These are phyloP conservation scores for Coniochaeta sp. DNA, from an alignment of 2,329 filamentous ascomycete genomes.

Conservation along the genomic window DNA sequence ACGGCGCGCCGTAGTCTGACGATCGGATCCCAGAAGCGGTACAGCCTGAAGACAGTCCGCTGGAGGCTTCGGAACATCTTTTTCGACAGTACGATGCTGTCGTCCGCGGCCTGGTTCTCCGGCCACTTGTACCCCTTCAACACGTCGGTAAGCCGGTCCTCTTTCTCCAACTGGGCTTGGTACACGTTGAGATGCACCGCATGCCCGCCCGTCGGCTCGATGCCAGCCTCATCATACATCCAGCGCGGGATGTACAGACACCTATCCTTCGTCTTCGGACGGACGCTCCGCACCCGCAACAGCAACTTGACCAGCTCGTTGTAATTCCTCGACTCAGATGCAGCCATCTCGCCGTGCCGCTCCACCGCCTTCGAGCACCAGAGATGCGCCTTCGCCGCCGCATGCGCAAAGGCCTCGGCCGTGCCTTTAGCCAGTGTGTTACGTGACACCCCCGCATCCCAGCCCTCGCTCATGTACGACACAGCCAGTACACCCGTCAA, in stretches of 20 bases:
- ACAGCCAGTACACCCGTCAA: neutral
- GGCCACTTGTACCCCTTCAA: neutral
- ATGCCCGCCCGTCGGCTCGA: neutral
- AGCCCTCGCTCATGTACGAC: neutral
- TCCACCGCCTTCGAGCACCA: neutral
- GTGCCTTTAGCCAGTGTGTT: neutral
- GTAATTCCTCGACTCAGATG: neutral
- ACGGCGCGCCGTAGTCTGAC: neutral
- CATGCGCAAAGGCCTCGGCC: neutral
- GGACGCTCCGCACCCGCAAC: neutral
- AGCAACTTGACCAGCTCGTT: neutral
- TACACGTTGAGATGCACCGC: neutral
- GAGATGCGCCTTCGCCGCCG: neutral
- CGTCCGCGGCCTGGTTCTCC: neutral
- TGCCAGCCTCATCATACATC: neutral
- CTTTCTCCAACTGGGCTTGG: neutral
- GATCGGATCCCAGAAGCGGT: conserved; percentile 1
- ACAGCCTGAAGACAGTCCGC: neutral
- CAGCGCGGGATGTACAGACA: conserved; percentile 4
- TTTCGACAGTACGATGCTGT: conserved; percentile 5
- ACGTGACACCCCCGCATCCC: neutral
- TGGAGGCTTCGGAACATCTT: neutral
- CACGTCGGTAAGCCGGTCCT: neutral
- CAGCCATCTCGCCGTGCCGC: neutral
- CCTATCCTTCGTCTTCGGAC: neutral